Evolutionary conservation across 805 yeast genomes (phyloP).

Genomic region (Kuraishia hungarica): DNA sequence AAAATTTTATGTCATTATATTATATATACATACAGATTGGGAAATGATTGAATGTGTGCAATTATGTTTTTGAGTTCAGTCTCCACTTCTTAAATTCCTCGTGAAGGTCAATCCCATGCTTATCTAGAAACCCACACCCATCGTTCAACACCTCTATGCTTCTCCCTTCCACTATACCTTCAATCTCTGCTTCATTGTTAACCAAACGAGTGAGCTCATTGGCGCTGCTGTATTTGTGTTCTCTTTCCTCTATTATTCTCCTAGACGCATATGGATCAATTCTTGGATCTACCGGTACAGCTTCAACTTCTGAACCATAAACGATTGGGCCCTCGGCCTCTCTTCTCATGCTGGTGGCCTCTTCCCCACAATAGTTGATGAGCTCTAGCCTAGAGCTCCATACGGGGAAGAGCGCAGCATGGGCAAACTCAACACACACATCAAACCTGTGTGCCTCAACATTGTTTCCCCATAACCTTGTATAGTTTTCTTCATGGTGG

Average conservation of each 20-base stretch:
- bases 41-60: too few species aligned
- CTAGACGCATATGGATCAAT: constrained; percentile 44
- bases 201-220: constrained; percentile 25
- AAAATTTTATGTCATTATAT: too few species aligned
- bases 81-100: constrained; percentile 1
- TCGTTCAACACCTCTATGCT: constrained; percentile 25
- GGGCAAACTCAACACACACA: not conserved
- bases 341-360: constrained; percentile 18
- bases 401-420: constrained; percentile 29
- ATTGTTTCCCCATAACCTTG: constrained; percentile 7
- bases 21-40: too few species aligned
- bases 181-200: constrained; percentile 31
- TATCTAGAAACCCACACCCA: constrained; percentile 17
- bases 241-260: constrained; percentile 23
- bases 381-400: constrained; percentile 35
- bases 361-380: constrained; percentile 32
- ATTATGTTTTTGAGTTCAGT: not conserved
- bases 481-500: constrained; percentile 15
- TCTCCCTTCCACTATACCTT: constrained; percentile 28
- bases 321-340: constrained; percentile 20
- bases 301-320: constrained; percentile 9
- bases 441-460: not conserved
- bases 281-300: constrained; percentile 20
- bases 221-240: constrained; percentile 19
- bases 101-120: not conserved